These are phyloP conservation scores for Coemansia sp. DNA, from an alignment of 192 early-diverging fungal genomes.

Conservation along the genomic window DNA sequence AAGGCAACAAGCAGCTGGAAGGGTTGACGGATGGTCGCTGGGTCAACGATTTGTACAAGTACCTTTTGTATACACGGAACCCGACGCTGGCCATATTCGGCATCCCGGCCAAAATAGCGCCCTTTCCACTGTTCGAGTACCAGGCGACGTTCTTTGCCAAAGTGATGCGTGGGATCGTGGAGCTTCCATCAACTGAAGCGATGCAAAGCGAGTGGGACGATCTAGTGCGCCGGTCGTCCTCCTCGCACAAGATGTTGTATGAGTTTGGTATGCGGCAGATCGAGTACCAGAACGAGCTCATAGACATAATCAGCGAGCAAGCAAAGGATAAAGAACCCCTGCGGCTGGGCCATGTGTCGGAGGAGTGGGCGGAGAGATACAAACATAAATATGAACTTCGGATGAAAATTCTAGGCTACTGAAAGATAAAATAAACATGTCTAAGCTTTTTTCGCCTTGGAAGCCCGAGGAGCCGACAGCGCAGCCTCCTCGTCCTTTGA, in stretches of 20 bases:
- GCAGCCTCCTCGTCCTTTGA: slow-evolving; percentile 29
- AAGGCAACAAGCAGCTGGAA: slow-evolving; percentile 7
- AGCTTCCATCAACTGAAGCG: slow-evolving; percentile 20
- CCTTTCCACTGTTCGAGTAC: slow-evolving; percentile 64
- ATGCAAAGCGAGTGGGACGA: slow-evolving; percentile 40
- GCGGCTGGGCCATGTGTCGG: slow-evolving; percentile 4
- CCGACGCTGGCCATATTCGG: slow-evolving; percentile 63
- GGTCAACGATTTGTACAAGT: slow-evolving; percentile 51
- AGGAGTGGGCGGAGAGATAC: slow-evolving; percentile 11
- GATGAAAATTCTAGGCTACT: slow-evolving; percentile 12
- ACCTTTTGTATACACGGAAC: slow-evolving; percentile 55
- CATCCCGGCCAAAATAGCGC: slow-evolving; percentile 58
- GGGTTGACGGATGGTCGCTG: slow-evolving; percentile 25
- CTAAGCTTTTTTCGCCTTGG: too few species aligned
- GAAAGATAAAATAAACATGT: neutral
- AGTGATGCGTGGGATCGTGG: slow-evolving; percentile 29
- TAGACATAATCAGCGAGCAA: slow-evolving; percentile 1
- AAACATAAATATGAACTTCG: slow-evolving; percentile 19
- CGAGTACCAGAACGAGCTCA: slow-evolving; percentile 21
- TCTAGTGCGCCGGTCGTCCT: neutral
- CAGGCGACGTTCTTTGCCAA: slow-evolving; percentile 58
- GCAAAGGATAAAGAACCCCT: too few species aligned
- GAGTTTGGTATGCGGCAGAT: slow-evolving; percentile 27
- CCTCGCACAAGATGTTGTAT: neutral
- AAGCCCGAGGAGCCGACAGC: neutral